Percentiles rank a stretch among this genome's conserved stretches.
These are phyloP conservation scores for Yarrowia yakushimensis DNA, from an alignment of 805 yeast species.

Conservation along the genomic window DNA sequence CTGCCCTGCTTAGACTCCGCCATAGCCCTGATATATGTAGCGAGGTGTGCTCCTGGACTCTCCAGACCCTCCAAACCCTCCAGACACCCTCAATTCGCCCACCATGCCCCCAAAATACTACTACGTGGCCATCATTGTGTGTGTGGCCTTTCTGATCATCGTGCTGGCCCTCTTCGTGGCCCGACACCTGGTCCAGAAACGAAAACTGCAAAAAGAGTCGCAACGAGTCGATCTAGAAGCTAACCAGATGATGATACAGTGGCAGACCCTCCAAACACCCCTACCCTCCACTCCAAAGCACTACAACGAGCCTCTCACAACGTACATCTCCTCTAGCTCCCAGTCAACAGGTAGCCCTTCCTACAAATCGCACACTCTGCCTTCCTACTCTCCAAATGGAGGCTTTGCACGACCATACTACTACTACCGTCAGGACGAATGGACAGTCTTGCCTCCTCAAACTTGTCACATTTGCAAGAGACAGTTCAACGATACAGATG, in stretches of 20 bases:
- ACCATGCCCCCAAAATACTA: neutral
- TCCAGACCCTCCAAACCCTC: too few species aligned
- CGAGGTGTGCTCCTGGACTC: neutral
- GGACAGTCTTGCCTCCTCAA: neutral
- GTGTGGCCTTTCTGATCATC: neutral
- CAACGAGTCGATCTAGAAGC: neutral
- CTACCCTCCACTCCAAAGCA: neutral
- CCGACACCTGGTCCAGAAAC: neutral
- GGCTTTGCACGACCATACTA: neutral
- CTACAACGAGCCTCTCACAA: conserved; percentile 3
- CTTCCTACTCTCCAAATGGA: neutral
- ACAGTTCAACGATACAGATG: neutral
- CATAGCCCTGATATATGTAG: neutral
- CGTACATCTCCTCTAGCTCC: neutral
- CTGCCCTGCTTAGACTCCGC: neutral
- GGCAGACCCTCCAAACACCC: neutral
- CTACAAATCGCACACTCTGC: neutral
- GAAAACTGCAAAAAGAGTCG: neutral
- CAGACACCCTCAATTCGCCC: too few species aligned
- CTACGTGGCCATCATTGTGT: conserved; percentile 8
- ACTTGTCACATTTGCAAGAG: neutral
- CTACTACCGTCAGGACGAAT: neutral
- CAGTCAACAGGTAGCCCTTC: neutral
- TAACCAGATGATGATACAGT: neutral
- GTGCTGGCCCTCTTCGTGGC: neutral